phyloP scores from a whole-genome alignment of 73 alveolate species.

The Uronychia setigera region DNA sequence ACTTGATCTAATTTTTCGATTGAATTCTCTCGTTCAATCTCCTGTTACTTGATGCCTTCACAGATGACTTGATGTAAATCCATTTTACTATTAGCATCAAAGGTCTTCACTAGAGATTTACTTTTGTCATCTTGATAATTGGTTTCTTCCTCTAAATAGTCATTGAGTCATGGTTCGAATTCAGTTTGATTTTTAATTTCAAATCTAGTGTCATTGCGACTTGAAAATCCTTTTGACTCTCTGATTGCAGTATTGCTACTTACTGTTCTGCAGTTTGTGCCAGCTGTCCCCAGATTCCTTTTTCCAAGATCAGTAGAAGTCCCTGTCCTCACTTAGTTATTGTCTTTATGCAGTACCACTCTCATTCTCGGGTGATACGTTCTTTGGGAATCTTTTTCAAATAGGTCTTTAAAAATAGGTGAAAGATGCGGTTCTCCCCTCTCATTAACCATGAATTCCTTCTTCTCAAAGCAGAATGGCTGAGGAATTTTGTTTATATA shows the following conservation, averaged over 20 bases:
- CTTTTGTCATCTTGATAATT: too few relatives aligned
- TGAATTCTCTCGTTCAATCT: too few relatives aligned
- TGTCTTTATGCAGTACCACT: not conserved
- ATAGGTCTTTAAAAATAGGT: not conserved
- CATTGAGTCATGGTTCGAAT: too few relatives aligned
- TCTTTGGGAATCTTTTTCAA: too few relatives aligned
- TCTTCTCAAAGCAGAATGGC: not conserved
- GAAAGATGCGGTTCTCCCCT: not conserved
- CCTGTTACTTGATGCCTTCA: too few relatives aligned
- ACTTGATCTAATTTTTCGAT: too few relatives aligned
- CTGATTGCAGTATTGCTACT: not conserved
- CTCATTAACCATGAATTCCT: not conserved
- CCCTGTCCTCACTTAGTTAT: not conserved
- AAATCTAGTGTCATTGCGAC: too few relatives aligned
- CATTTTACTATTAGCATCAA: too few relatives aligned
- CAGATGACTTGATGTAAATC: too few relatives aligned
- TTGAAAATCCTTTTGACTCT: not conserved
- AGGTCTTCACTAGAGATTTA: too few relatives aligned
- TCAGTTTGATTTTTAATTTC: too few relatives aligned
- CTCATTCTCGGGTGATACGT: not conserved
- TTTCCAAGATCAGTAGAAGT: not conserved
- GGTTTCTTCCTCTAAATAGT: too few relatives aligned
- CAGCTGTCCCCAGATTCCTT: not conserved
- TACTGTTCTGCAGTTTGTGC: not conserved
- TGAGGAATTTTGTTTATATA: not conserved